These are phyloP conservation scores for Chernovozyma aurita DNA, from an alignment of 1,139 yeast genomes.

Conservation along the genomic window DNA sequence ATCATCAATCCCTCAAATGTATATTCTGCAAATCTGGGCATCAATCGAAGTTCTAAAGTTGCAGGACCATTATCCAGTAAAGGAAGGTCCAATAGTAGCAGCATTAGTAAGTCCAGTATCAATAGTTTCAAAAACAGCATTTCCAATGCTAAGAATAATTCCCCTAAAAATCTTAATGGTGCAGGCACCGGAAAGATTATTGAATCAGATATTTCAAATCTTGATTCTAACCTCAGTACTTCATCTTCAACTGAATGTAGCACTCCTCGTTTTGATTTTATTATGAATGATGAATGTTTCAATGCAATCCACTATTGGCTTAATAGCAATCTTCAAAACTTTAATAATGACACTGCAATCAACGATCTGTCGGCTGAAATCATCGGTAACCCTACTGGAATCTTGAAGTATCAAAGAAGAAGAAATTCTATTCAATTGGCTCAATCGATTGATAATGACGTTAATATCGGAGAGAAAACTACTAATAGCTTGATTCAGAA, in stretches of 20 bases:
- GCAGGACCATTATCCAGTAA: not conserved
- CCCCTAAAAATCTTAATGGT: conserved; percentile 8
- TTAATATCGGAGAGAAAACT: conserved; percentile 10
- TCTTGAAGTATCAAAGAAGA: conserved; percentile 16
- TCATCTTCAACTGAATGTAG: not conserved
- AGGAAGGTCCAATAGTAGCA: not conserved
- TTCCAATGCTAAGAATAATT: conserved; percentile 8
- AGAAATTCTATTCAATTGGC: conserved; percentile 22
- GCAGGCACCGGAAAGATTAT: not conserved
- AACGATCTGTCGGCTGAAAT: conserved; percentile 14
- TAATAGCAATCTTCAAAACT: conserved; percentile 19
- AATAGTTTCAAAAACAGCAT: not conserved
- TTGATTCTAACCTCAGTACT: not conserved
- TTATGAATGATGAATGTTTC: conserved; percentile 39
- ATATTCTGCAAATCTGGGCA: not conserved
- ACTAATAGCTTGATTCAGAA: conserved; percentile 11
- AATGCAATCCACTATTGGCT: conserved; percentile 38
- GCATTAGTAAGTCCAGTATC: not conserved
- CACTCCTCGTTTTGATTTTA: conserved; percentile 21
- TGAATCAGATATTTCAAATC: not conserved
- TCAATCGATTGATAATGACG: conserved; percentile 7
- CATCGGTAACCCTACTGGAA: conserved; percentile 24
- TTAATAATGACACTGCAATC: conserved; percentile 10
- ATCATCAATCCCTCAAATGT: not conserved
- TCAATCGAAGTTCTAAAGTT: not conserved